Conservation (phyloP, 2,329 filamentous ascomycete genomes). For the Diaporthe destruens region DNA sequence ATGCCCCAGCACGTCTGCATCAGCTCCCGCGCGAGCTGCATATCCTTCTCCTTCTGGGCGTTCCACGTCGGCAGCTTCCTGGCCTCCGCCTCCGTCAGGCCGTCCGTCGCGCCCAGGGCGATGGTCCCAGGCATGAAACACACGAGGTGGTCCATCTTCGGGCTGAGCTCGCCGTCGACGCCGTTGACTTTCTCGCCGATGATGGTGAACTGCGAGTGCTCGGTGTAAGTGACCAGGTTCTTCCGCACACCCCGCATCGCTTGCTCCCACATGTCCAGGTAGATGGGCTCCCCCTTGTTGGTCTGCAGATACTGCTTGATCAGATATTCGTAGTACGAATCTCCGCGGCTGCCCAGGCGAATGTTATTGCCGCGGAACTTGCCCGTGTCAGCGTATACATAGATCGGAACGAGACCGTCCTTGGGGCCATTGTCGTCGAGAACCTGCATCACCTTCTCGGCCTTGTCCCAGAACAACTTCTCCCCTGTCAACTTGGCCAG, state of each 20-base stretch:
- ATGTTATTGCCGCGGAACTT: conserved; percentile 88
- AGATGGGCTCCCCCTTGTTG: conserved; percentile 84
- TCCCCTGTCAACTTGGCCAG: conserved; percentile 95
- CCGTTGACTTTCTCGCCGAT: conserved; percentile 88
- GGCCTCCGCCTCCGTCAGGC: conserved; percentile 80
- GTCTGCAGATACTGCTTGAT: conserved; percentile 99
- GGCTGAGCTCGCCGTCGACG: conserved; percentile 72
- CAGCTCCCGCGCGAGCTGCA: conserved; percentile 87
- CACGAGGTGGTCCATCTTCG: conserved; percentile 98
- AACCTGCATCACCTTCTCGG: conserved; percentile 91
- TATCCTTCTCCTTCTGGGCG: conserved; percentile 84
- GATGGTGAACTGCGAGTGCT: conserved; percentile 84
- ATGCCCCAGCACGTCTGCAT: conserved; percentile 99
- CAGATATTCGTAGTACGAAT: conserved; percentile 99
- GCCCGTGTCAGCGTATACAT: conserved; percentile 83
- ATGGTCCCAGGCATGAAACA: conserved; percentile 99
- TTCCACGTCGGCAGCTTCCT: conserved; percentile 80
- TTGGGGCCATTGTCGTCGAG: conserved; percentile 84
- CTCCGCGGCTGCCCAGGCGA: conserved; percentile 90
- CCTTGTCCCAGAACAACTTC: conserved; percentile 90
- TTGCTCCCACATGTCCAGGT: conserved; percentile 94
- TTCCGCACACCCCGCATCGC: conserved; percentile 87
- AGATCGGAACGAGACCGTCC: conserved; percentile 93
- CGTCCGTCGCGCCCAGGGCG: conserved; percentile 86
- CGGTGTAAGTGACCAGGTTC: conserved; percentile 90